Conservation (phyloP, 176 grass and related monocot species). For the Bromus sterilis region DNA sequence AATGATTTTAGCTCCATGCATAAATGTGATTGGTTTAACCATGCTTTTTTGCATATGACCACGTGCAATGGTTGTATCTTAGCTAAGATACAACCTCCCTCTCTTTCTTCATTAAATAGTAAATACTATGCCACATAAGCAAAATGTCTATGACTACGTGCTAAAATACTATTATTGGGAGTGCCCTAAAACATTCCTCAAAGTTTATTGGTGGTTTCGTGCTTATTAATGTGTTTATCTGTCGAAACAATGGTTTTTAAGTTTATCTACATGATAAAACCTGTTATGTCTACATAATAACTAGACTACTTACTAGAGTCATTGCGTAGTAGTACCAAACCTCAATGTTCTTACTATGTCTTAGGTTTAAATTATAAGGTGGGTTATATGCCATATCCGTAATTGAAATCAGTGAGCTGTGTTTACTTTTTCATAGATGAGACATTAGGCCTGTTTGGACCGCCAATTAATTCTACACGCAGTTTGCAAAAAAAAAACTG, state of each 20-base stretch:
- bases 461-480: neutral
- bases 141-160: no score
- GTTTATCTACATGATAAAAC: neutral
- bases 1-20: no score
- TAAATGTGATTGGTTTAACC: no score
- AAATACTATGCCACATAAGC: no score
- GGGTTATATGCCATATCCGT: neutral
- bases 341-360: neutral
- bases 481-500: neutral
- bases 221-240: neutral
- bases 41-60: no score
- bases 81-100: no score
- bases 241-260: neutral
- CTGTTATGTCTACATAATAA: neutral
- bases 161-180: no score
- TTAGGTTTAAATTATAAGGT: neutral
- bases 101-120: no score
- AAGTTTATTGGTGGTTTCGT: neutral
- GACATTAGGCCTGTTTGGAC: neutral
- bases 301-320: neutral
- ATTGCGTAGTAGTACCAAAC: neutral
- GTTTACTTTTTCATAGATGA: neutral
- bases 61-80: no score
- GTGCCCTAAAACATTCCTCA: neutral
- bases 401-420: neutral